These are phyloP conservation scores for Penicillium frequentans DNA, from an alignment of 2,329 filamentous ascomycete species.

Conservation along the genomic window DNA sequence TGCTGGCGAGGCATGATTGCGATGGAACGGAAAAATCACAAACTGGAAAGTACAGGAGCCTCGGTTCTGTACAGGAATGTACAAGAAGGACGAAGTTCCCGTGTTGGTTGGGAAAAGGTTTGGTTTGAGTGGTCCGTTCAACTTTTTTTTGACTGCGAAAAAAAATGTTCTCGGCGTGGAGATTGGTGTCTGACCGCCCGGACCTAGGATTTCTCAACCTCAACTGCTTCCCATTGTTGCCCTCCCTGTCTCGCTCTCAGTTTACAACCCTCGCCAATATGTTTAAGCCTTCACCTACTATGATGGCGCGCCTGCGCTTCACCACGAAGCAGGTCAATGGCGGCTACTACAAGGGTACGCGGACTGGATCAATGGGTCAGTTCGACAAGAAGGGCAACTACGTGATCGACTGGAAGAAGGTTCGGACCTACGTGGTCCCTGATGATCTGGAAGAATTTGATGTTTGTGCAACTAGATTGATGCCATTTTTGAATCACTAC, in stretches of 20 bases:
- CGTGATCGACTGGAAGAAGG: conserved; percentile 78
- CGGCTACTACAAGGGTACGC: conserved; percentile 96
- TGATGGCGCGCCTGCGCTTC: conserved; percentile 73
- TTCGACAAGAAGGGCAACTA: conserved; percentile 66
- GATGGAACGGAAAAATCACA: conserved; percentile 2
- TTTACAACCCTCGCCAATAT: conserved; percentile 24
- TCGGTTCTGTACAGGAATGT: neutral
- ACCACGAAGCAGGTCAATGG: conserved; percentile 92
- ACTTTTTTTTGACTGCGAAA: conserved; percentile 31
- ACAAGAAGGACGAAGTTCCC: neutral
- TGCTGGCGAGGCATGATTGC: conserved; percentile 43
- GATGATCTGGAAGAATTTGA: conserved; percentile 67
- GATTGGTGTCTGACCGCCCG: conserved; percentile 28
- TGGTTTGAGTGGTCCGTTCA: conserved; percentile 17
- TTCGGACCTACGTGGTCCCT: conserved; percentile 87
- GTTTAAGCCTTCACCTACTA: conserved; percentile 49
- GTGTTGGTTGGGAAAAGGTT: neutral
- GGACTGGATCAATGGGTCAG: conserved; percentile 83
- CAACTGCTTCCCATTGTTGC: conserved; percentile 5
- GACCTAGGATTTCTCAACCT: conserved; percentile 1
- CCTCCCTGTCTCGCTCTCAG: conserved; percentile 22
- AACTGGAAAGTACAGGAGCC: neutral
- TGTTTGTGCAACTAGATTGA: conserved; percentile 47
- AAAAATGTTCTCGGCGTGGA: conserved; percentile 38
- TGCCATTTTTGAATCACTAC: neutral